Percentiles rank a stretch among this genome's conserved stretches.
Evolutionary conservation across 441 rosid genomes (phyloP).

Genomic region (Syzygium syzygioides): DNA sequence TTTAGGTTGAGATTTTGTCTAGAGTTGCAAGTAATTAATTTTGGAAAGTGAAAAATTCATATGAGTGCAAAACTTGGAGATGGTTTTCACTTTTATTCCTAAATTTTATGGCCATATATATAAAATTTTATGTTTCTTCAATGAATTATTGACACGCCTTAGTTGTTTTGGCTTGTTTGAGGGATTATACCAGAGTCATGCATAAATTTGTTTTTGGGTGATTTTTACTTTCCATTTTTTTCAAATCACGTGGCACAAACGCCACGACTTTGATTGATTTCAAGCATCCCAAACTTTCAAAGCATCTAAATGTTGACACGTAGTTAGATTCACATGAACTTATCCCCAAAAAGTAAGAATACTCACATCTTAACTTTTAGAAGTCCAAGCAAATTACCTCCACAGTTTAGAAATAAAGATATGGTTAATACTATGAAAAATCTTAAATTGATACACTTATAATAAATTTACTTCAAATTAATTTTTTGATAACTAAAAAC

Average conservation of each 20-base stretch:
- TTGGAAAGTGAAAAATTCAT: neutral
- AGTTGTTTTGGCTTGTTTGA: neutral
- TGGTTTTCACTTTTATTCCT: neutral
- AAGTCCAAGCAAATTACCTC: too few species aligned
- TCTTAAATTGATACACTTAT: rapidly evolving
- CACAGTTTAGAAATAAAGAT: too few species aligned
- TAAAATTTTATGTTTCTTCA: neutral
- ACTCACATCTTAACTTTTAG: neutral
- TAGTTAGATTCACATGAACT: neutral
- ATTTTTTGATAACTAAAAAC: too few species aligned
- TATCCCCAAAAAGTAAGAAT: rapidly evolving
- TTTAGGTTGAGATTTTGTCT: neutral
- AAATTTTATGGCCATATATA: neutral
- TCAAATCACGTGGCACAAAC: neutral
- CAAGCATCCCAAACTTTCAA: neutral
- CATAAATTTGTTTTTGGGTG: neutral
- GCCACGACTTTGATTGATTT: neutral
- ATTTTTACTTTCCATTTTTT: neutral
- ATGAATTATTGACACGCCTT: neutral
- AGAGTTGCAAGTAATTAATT: neutral
- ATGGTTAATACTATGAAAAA: rapidly evolving
- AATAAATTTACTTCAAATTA: too few species aligned
- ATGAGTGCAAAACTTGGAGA: neutral
- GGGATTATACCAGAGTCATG: neutral
- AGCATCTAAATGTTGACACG: neutral